A percentile compares a stretch with the other conserved stretches of the same genome.
phyloP scores from a whole-genome alignment of 768 basidiomycete genomes.

The Suillus decipiens region DNA sequence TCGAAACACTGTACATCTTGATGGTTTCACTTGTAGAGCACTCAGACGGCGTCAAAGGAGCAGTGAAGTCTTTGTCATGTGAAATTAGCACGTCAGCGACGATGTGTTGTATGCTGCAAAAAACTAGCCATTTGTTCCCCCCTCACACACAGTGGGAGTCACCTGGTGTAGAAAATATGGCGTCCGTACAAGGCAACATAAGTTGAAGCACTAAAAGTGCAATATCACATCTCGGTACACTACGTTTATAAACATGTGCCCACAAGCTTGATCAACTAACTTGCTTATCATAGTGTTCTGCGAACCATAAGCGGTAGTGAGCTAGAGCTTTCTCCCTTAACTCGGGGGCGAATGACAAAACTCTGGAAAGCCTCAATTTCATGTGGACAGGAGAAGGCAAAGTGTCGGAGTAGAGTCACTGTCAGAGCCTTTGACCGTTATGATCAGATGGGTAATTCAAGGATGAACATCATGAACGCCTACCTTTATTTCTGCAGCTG shows the following conservation, averaged over 20 bases:
- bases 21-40: background rate
- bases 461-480: conserved; percentile 10
- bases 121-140: background rate
- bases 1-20: background rate
- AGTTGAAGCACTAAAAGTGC: background rate
- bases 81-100: too few species aligned
- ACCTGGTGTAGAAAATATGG: background rate
- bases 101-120: background rate
- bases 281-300: conserved; percentile 21
- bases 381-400: conserved; percentile 50
- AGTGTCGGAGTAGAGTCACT: conserved; percentile 53
- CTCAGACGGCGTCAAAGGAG: too few species aligned
- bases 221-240: background rate
- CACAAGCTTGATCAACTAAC: background rate
- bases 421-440: conserved; percentile 36
- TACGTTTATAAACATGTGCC: background rate
- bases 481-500: conserved; percentile 62
- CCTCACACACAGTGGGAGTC: background rate
- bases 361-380: conserved; percentile 66
- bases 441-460: background rate
- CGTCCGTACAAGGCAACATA: background rate
- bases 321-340: conserved; percentile 53
- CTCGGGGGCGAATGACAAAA: conserved; percentile 62
- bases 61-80: too few species aligned
- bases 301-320: conserved; percentile 57